Evolutionary conservation across 805 yeast genomes (phyloP).

Genomic region (Lachancea waltii): DNA sequence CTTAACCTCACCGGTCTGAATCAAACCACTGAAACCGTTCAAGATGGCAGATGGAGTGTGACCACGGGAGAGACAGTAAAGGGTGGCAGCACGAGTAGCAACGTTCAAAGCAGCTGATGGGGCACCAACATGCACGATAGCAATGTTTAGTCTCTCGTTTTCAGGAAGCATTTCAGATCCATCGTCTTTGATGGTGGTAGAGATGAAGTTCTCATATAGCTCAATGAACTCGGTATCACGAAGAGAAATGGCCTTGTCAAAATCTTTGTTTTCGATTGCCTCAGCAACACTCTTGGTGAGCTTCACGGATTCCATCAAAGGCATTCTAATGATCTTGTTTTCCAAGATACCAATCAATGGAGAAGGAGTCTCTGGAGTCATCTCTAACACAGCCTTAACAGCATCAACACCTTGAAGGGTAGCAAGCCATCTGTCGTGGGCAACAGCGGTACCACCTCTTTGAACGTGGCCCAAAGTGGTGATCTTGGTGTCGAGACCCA

Average conservation of each 20-base stretch:
- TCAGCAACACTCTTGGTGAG: conserved; percentile 85
- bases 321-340: conserved; percentile 77
- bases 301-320: conserved; percentile 83
- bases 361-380: conserved; percentile 86
- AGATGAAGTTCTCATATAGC: conserved; percentile 63
- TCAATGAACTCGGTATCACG: conserved; percentile 88
- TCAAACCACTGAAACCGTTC: conserved; percentile 89
- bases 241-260: conserved; percentile 77
- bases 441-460: conserved; percentile 98
- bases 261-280: conserved; percentile 74
- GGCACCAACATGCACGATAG: conserved; percentile 89
- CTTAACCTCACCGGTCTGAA: conserved; percentile 78
- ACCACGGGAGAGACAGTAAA: conserved; percentile 83
- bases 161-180: conserved; percentile 54
- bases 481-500: conserved; percentile 90
- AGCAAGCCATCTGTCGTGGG: conserved; percentile 84
- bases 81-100: conserved; percentile 84
- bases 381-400: conserved; percentile 81
- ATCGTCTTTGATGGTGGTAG: conserved; percentile 63
- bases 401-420: conserved; percentile 98
- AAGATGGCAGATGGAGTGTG: conserved; percentile 86
- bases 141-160: conserved; percentile 62
- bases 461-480: conserved; percentile 97
- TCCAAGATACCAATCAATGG: conserved; percentile 90
- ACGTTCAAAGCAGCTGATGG: conserved; percentile 96